Base-by-base conservation (phyloP, 768 basidiomycete genomes). In the Asterophora parasitica region DNA sequence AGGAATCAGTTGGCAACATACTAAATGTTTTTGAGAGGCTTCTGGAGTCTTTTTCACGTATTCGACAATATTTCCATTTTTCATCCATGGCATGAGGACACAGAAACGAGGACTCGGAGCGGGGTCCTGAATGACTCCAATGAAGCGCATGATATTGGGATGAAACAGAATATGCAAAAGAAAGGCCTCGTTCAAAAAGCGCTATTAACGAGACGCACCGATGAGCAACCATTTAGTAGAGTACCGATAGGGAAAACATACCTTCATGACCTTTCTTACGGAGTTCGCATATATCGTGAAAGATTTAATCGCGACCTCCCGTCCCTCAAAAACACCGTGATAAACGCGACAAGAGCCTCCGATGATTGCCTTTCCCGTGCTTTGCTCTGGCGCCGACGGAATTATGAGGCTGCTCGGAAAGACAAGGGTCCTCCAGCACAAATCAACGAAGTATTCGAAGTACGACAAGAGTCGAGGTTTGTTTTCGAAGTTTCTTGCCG, bases 1-100 rank as follows among this genome's bases (percentile, higher is more conserved):
- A 16, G 4, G 26, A 11, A 38, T 16, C 15, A 28, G 1, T 23
- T 3, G 28, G 23, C 16, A 6, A 23, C 48, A 26, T 23, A 58
- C 56, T 27, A 58, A 27, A 10, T 58, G 51, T 40, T 42, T 52
- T 32, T 39, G 47, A 15, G 49, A 52, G 4, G 49, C 42, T 15
- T 44, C 33, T 23, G 27, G 26, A 27, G 5, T 39, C 7, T 28
- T 37, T n/a, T 35, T 34, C 33, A 65, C 11, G 41, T 52, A 59
- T 16, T 56, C 47, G 4, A 50, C 13, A 13, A 65, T 47, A 2
- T 61, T 56, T 1, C 67, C 67, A 13, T 62, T 52, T 33, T 53
- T 43, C 65, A 66, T 65, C 63, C 65, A 65, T 1, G 62, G 61
- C 2, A 55, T 53, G 2, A 68, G 23, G 15, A 68, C 60, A 20